Conservation (phyloP, 345 rosid species). For the Psidium guajava region DNA sequence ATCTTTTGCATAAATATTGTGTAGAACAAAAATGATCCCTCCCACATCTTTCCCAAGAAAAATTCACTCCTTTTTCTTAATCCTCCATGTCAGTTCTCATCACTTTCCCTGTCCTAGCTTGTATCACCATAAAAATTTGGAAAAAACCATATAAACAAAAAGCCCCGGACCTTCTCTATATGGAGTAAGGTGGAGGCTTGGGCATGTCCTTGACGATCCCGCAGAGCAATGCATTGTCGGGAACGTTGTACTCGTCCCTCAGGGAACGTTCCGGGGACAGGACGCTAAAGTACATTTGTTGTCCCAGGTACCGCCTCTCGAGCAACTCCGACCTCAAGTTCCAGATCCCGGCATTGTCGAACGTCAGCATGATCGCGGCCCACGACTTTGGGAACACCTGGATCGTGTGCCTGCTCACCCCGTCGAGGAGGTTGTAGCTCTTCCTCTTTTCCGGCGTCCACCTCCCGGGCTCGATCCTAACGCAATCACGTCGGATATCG, state of each 20-base stretch:
- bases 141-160: not conserved
- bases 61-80: not conserved
- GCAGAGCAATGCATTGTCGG: conserved; percentile 14
- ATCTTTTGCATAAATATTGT: not conserved
- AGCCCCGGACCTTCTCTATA: not conserved
- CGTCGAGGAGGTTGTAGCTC: conserved; percentile 20
- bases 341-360: conserved; percentile 30
- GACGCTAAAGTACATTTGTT: conserved; percentile 18
- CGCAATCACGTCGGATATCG: not conserved
- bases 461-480: conserved; percentile 20
- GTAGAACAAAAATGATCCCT: not conserved
- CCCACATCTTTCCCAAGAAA: not conserved
- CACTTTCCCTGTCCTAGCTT: not conserved
- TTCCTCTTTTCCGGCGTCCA: conserved; percentile 24
- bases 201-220: conserved; percentile 18
- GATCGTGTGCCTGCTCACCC: conserved; percentile 24
- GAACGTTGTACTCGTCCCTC: conserved; percentile 25
- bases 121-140: not conserved
- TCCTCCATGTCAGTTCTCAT: not conserved
- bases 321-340: conserved; percentile 18
- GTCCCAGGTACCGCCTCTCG: conserved; percentile 18
- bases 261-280: conserved; percentile 14
- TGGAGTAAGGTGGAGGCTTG: conserved; percentile 14
- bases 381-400: conserved; percentile 26
- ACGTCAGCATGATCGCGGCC: conserved; percentile 23